A percentile compares a stretch with the other conserved stretches of the same genome.
Conservation (phyloP, 2,329 filamentous ascomycete genomes). For the Penicillium occitanis region DNA sequence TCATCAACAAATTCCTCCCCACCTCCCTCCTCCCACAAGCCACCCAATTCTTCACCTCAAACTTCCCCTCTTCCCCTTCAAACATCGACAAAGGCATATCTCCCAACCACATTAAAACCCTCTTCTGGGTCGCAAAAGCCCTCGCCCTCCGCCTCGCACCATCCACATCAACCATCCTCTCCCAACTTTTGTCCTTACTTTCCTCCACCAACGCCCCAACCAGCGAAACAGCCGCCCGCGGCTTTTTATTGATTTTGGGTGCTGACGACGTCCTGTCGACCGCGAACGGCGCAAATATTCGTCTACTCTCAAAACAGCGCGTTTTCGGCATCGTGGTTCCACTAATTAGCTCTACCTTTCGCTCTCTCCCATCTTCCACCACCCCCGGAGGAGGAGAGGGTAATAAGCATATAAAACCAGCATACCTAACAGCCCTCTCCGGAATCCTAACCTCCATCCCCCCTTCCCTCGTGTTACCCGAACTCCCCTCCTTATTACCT, state of each 20-base stretch:
- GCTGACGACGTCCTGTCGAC: slow-evolving; percentile 62
- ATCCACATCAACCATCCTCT: slow-evolving; percentile 52
- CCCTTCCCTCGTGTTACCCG: slow-evolving; percentile 59
- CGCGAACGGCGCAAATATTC: slow-evolving; percentile 61
- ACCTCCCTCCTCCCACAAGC: slow-evolving; percentile 34
- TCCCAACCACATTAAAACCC: slow-evolving; percentile 51
- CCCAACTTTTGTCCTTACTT: slow-evolving; percentile 49
- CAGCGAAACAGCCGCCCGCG: slow-evolving; percentile 54
- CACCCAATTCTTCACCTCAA: slow-evolving; percentile 32
- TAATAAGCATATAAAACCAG: slow-evolving; percentile 50
- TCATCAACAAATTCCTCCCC: slow-evolving; percentile 44
- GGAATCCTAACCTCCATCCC: slow-evolving; percentile 62
- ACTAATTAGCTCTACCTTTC: slow-evolving; percentile 55
- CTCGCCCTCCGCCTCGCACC: slow-evolving; percentile 56
- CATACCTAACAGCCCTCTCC: slow-evolving; percentile 63
- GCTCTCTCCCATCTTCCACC: slow-evolving; percentile 32
- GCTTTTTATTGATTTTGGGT: slow-evolving; percentile 60
- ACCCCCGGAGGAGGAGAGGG: slow-evolving; percentile 25
- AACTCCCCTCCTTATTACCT: slow-evolving; percentile 58
- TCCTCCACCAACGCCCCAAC: slow-evolving; percentile 47
- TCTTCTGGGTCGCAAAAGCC: slow-evolving; percentile 63
- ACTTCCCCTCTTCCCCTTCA: slow-evolving; percentile 33
- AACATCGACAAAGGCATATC: slow-evolving; percentile 21
- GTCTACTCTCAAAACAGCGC: slow-evolving; percentile 63
- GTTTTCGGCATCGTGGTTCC: slow-evolving; percentile 62